These are phyloP conservation scores for Lyophyllum semitale DNA, from an alignment of 768 basidiomycete genomes.

Conservation along the genomic window DNA sequence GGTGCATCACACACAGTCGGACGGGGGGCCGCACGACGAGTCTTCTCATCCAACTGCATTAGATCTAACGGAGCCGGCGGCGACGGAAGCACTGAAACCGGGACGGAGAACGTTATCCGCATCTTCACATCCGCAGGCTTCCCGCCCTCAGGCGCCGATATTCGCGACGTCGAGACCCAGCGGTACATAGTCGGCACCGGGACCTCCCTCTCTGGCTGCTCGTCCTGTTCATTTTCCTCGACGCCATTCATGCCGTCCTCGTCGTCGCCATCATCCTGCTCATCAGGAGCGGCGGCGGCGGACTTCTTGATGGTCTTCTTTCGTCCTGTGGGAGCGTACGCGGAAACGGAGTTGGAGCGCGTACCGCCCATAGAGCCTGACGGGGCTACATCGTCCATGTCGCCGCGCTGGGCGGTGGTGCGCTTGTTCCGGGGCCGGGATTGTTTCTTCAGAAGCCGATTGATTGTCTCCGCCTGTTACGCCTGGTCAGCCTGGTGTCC, in stretches of 20 bases:
- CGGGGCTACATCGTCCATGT: slow-evolving; percentile 23
- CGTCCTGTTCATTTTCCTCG: slow-evolving; percentile 38
- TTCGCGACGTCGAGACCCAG: slow-evolving; percentile 65
- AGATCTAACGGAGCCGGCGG: slow-evolving; percentile 5
- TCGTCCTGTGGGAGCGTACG: slow-evolving; percentile 8
- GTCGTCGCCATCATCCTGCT: slow-evolving; percentile 41
- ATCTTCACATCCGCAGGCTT: slow-evolving; percentile 32
- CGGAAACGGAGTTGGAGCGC: slow-evolving; percentile 23
- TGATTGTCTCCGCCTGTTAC: slow-evolving; percentile 80
- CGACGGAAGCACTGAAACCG: slow-evolving; percentile 24
- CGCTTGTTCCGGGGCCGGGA: slow-evolving; percentile 66
- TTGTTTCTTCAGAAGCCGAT: slow-evolving; percentile 85
- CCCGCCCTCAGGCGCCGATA: too few species aligned
- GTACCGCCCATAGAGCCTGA: slow-evolving; percentile 23
- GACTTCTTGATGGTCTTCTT: slow-evolving; percentile 11
- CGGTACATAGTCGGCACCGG: slow-evolving; percentile 62
- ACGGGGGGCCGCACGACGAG: too few species aligned
- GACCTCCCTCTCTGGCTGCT: slow-evolving; percentile 26
- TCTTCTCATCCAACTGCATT: slow-evolving; percentile 8
- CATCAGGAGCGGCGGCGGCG: slow-evolving; percentile 9
- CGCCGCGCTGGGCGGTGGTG: slow-evolving; percentile 44
- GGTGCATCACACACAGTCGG: slow-evolving; percentile 60
- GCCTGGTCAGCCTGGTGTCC: neutral
- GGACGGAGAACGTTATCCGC: slow-evolving; percentile 58
- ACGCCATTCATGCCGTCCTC: slow-evolving; percentile 38